Percentiles rank a stretch among this genome's conserved stretches.
Evolutionary conservation across 768 basidiomycete species (phyloP).

Genomic region (Tephrocybe sp.): DNA sequence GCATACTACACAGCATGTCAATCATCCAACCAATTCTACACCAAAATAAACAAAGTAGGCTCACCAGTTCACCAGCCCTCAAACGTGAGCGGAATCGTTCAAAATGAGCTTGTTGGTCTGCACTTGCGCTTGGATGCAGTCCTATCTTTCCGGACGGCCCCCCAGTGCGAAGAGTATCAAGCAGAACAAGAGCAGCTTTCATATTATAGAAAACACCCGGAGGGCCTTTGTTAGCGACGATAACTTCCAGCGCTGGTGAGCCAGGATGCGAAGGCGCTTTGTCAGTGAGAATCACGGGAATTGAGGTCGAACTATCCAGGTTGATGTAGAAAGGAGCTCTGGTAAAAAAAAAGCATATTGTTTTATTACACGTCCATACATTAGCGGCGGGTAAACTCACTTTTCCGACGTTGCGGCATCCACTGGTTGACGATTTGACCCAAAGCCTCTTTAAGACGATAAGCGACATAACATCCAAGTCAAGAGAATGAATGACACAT

Average conservation of each 20-base stretch:
- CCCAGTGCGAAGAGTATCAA: slow-evolving; percentile 50
- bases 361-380: not conserved
- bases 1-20: slow-evolving; percentile 45
- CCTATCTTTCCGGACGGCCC: slow-evolving; percentile 49
- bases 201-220: slow-evolving; percentile 62
- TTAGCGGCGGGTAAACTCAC: slow-evolving; percentile 21
- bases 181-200: slow-evolving; percentile 43
- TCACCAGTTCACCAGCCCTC: slow-evolving; percentile 51
- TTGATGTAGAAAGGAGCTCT: slow-evolving; percentile 41
- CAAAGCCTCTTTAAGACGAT: slow-evolving; percentile 30
- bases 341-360: too few relatives aligned
- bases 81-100: slow-evolving; percentile 48
- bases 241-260: slow-evolving; percentile 34
- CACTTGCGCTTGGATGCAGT: slow-evolving; percentile 36
- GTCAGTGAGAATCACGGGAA: slow-evolving; percentile 50
- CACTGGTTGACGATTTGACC: slow-evolving; percentile 22
- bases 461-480: not conserved
- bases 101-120: slow-evolving; percentile 45
- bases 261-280: slow-evolving; percentile 27
- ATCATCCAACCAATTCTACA: not conserved
- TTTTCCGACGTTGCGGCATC: slow-evolving; percentile 18
- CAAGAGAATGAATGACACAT: slow-evolving; percentile 9
- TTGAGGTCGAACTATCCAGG: slow-evolving; percentile 45
- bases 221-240: slow-evolving; percentile 38
- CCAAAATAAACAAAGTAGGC: slow-evolving; percentile 14